These are phyloP conservation scores for Raphanus sativus DNA, from an alignment of 345 rosid species.

Conservation along the genomic window DNA sequence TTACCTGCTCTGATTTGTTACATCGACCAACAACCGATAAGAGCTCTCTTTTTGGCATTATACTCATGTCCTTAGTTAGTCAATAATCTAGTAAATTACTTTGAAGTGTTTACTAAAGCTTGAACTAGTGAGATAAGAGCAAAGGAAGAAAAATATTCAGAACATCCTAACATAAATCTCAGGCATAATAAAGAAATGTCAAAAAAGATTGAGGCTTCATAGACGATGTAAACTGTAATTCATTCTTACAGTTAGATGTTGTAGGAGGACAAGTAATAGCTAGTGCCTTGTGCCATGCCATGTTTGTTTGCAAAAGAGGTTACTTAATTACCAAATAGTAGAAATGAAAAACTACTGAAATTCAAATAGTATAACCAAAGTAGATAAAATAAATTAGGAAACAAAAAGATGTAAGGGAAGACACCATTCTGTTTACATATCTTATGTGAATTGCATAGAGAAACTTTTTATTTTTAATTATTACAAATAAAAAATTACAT, in stretches of 20 bases:
- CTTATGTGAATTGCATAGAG: background rate
- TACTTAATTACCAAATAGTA: background rate
- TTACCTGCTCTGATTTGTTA: constrained; percentile 36
- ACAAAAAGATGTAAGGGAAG: background rate
- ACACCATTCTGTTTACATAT: background rate
- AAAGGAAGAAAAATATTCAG: background rate
- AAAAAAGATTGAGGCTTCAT: background rate
- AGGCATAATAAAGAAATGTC: background rate
- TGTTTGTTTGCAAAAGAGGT: background rate
- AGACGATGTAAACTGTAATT: background rate
- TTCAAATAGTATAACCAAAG: background rate
- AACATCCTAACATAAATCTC: background rate
- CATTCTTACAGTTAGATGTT: background rate
- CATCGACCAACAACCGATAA: constrained; percentile 34
- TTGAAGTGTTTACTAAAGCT: constrained; percentile 3
- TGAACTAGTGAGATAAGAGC: background rate
- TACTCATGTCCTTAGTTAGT: constrained; percentile 9
- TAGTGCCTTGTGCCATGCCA: constrained; percentile 15
- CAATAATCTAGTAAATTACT: background rate
- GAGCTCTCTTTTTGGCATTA: constrained; percentile 22
- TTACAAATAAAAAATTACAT: constrained; percentile 10
- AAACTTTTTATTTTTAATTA: background rate
- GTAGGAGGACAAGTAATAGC: background rate
- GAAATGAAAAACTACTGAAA: background rate
- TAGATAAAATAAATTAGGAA: background rate